Conservation (phyloP, 1,284 basidiomycete genomes). For the Pascua sp. region DNA sequence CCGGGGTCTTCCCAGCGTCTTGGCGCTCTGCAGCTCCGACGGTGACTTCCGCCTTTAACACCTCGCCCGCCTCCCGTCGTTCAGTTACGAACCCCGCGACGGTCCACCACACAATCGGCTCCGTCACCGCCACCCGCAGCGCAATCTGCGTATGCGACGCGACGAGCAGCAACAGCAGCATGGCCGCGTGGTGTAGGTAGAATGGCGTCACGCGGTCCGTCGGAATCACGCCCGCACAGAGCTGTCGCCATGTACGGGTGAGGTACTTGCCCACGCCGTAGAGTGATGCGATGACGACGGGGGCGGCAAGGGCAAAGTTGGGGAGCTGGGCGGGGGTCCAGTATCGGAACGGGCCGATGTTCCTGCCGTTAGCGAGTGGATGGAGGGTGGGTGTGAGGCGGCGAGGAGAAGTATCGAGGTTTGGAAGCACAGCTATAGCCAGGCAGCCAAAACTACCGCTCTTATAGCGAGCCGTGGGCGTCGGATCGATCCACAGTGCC, state of each 20-base stretch:
- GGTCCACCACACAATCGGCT: slow-evolving; percentile 83
- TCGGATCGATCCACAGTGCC: too few relatives aligned
- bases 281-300: slow-evolving; percentile 61
- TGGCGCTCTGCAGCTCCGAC: too few relatives aligned
- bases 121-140: slow-evolving; percentile 70
- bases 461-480: too few relatives aligned
- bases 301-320: slow-evolving; percentile 77
- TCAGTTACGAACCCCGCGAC: too few relatives aligned
- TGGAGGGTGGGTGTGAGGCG: too few relatives aligned
- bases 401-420: too few relatives aligned
- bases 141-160: slow-evolving; percentile 87
- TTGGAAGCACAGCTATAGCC: too few relatives aligned
- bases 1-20: too few relatives aligned
- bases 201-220: slow-evolving; percentile 58
- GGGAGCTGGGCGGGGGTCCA: slow-evolving; percentile 80
- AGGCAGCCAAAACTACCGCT: too few relatives aligned
- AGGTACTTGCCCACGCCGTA: slow-evolving; percentile 7
- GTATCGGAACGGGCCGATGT: slow-evolving; percentile 77
- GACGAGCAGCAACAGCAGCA: slow-evolving; percentile 66
- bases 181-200: slow-evolving; percentile 62
- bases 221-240: too few relatives aligned
- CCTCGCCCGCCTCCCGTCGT: too few relatives aligned
- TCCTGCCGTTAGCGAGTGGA: slow-evolving; percentile 55
- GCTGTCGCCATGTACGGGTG: background rate
- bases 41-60: too few relatives aligned